Percentiles rank a stretch among this genome's conserved stretches.
These are phyloP conservation scores for Fusarium pseudocircinatum DNA, from an alignment of 2,329 filamentous ascomycete genomes.

Conservation along the genomic window DNA sequence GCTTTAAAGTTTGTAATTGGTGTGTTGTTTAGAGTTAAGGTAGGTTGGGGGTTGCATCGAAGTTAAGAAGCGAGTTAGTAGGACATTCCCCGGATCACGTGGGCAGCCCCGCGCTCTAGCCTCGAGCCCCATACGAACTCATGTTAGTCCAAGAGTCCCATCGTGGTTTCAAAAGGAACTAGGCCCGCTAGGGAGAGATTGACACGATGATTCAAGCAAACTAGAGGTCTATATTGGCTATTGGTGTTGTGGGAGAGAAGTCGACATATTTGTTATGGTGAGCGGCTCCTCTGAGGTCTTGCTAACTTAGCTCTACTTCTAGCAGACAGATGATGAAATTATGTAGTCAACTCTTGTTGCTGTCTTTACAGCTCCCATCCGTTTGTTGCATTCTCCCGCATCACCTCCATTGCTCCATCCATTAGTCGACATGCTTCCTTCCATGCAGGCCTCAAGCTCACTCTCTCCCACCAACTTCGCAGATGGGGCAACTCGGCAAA, in stretches of 20 bases:
- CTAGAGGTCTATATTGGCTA: neutral
- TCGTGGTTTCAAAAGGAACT: fast-evolving
- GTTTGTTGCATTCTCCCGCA: neutral
- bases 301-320: neutral
- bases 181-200: neutral
- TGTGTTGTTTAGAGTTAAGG: neutral
- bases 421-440: neutral
- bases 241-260: neutral
- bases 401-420: neutral
- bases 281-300: neutral
- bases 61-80: neutral
- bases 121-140: neutral
- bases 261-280: neutral
- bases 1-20: neutral
- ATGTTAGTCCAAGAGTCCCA: neutral
- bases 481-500: neutral
- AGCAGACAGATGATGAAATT: neutral
- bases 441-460: neutral
- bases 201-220: neutral
- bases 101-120: neutral
- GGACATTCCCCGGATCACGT: neutral
- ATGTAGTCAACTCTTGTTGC: fast-evolving
- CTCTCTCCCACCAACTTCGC: neutral
- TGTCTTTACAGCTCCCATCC: neutral
- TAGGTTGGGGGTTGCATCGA: too few relatives aligned